A percentile compares a stretch with the other conserved stretches of the same genome.
Evolutionary conservation across 2,329 filamentous ascomycete species (phyloP).

Genomic region (Colletotrichum simmondsii): DNA sequence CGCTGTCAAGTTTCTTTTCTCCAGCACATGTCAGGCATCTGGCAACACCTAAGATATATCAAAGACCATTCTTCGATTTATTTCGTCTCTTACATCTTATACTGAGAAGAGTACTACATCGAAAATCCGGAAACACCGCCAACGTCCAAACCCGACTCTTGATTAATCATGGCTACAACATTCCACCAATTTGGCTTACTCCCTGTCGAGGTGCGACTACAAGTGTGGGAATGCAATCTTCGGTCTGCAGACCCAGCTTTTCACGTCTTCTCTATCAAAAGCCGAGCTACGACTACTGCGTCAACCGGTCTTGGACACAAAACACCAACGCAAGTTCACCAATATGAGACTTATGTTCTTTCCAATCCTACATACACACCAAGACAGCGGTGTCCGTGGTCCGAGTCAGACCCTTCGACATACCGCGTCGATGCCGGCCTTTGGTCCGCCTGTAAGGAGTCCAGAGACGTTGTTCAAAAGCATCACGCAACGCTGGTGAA

Average conservation of each 20-base stretch:
- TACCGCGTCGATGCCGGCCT: background rate
- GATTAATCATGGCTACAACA: background rate
- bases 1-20: no score
- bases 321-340: background rate
- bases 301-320: background rate
- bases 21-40: no score
- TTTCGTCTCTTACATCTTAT: no score
- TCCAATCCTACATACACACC: background rate
- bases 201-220: slow-evolving; percentile 1
- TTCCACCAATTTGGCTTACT: background rate
- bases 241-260: background rate
- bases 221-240: background rate
- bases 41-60: no score
- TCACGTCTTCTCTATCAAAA: background rate
- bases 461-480: background rate
- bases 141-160: background rate
- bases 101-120: no score
- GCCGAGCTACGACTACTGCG: background rate
- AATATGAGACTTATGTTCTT: no score
- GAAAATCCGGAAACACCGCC: background rate
- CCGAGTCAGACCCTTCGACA: background rate
- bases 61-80: no score
- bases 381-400: background rate
- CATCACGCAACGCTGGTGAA: no score
- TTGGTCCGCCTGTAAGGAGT: background rate